Base-by-base conservation (phyloP, 495 filamentous ascomycete genomes). In the Xylaria telfairii region DNA sequence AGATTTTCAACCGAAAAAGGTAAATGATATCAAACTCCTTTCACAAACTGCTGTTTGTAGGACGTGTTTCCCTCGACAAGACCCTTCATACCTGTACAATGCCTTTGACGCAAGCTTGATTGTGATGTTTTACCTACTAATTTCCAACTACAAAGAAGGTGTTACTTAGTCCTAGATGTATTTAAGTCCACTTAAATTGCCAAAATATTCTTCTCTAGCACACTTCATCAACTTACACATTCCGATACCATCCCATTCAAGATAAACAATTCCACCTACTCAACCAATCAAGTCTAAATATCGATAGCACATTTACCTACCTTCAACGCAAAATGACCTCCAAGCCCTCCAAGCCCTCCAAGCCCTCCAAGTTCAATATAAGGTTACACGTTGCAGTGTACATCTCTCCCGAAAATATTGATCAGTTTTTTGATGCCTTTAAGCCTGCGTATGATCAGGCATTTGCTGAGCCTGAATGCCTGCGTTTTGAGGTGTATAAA, bases 401-500 rank as follows among this genome's bases (percentile, higher is more conserved):
- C 53, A 77, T 87, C 26, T 76, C 76, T 4, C 79, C 83, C 2
- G 71, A 78, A 7, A 79, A 85, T 73, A 62, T 82, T 21, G 67
- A 74, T 21, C 77, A 62, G 12, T 87, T 84, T 77, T 74, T 85
- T n/a, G 75, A 76, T 10, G 76, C 72, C 4, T 77, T 83, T 41
- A 81, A 80, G 24, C 71, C 73, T 0, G 73, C 79, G 51, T 86
- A 81, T 65, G 81, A 83, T 5, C 71, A 75, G 4, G 81, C 84
- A 4, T 74, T 78, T 8, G 77, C 74, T 0, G 84, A 86, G 72
- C 81, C 81, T 0, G 79, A 85, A 26, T 84, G 80, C 69, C 76
- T 77, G 3, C 85, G 84, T 73, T 86, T 86, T 68, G 82, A 86
- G 69, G 69, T 85, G 0, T 86, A 82, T 60, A 75, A 78, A 62